These are phyloP conservation scores for Fusarium sp. DNA, from an alignment of 2,329 filamentous ascomycete species.

Conservation along the genomic window DNA sequence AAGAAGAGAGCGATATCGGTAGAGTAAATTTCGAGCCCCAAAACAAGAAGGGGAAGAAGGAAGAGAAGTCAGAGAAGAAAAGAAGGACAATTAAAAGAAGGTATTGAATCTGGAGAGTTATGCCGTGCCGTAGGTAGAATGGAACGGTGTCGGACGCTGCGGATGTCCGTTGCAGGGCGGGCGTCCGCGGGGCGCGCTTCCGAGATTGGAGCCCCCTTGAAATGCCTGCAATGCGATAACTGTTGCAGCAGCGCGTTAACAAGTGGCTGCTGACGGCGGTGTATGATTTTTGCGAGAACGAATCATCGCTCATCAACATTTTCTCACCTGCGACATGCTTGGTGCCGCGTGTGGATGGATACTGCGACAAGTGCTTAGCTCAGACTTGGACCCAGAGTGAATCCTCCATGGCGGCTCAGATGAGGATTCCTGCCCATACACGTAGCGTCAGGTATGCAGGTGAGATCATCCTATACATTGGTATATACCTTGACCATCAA, in stretches of 20 bases:
- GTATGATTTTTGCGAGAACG: not conserved
- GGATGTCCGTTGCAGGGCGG: conserved; percentile 13
- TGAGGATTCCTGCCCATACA: not conserved
- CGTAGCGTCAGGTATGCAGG: not conserved
- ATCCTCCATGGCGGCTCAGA: not conserved
- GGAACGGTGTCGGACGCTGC: conserved; percentile 19
- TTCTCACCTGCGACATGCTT: not conserved
- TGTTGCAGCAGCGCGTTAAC: not conserved
- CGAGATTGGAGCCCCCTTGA: conserved; percentile 34
- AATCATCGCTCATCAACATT: not conserved
- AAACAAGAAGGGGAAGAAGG: not conserved
- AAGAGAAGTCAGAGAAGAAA: not conserved
- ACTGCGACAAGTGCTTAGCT: conserved; percentile 9
- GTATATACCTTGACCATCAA: conserved; percentile 10
- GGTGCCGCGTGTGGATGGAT: not conserved
- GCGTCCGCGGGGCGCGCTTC: conserved; percentile 31
- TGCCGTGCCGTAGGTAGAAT: not conserved
- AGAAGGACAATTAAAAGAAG: not conserved
- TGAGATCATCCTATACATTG: not conserved
- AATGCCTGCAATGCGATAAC: conserved; percentile 3
- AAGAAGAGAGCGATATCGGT: not conserved
- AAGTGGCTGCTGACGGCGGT: conserved; percentile 12
- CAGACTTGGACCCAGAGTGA: not conserved
- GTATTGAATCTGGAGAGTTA: not conserved
- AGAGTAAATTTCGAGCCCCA: not conserved